Conservation (phyloP, 768 basidiomycete genomes). For the Amanita molliuscula region DNA sequence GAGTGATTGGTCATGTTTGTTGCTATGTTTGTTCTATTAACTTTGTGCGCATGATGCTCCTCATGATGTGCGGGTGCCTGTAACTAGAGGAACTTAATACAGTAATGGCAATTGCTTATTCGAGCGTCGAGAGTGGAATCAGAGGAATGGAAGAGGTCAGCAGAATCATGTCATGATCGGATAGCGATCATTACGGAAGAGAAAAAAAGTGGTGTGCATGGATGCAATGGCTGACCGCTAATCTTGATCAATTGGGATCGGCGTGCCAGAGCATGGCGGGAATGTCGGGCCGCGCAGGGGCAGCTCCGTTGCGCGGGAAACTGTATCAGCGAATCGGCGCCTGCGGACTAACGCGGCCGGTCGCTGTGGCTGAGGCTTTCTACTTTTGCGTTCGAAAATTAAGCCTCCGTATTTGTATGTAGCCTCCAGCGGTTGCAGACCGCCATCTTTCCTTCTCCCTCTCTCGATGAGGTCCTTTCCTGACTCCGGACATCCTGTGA, state of each 20-base stretch:
- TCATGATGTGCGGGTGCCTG: no score
- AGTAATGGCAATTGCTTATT: no score
- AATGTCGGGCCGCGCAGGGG: neutral
- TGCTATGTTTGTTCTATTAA: slow-evolving; percentile 4
- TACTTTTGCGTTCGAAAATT: neutral
- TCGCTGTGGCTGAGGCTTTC: slow-evolving; percentile 3
- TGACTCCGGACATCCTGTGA: slow-evolving; percentile 13
- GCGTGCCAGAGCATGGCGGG: neutral
- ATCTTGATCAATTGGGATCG: neutral
- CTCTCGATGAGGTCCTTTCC: slow-evolving; percentile 14
- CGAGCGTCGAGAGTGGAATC: no score
- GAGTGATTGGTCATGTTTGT: slow-evolving; percentile 10
- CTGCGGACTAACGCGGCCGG: neutral
- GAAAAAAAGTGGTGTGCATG: neutral
- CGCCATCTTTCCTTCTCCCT: slow-evolving; percentile 5
- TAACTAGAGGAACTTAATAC: no score
- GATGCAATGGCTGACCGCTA: neutral
- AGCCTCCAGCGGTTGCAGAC: neutral
- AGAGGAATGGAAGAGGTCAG: no score
- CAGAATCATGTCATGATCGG: neutral
- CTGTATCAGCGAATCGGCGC: neutral
- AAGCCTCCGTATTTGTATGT: slow-evolving; percentile 6
- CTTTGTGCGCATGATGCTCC: neutral
- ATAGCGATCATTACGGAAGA: neutral
- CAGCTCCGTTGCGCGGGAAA: neutral